These are phyloP conservation scores for Tolypocladium pustulatum DNA, from an alignment of 2,329 filamentous ascomycete genomes.

Conservation along the genomic window DNA sequence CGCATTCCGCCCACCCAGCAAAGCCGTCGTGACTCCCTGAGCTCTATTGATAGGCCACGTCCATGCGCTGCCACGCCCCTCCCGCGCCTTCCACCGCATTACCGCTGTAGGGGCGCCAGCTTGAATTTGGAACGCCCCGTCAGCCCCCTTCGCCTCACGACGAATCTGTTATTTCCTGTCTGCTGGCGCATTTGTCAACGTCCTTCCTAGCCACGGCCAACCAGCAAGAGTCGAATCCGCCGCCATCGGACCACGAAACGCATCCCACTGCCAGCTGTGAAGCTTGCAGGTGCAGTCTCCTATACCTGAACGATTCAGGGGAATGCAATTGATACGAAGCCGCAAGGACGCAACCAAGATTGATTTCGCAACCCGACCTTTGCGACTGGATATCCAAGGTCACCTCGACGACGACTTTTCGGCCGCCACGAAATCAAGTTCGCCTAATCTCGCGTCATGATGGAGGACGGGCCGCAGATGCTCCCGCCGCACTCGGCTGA, in stretches of 20 bases:
- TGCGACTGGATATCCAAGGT: background rate
- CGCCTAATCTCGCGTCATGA: slow-evolving; percentile 9
- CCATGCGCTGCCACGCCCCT: background rate
- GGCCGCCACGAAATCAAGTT: background rate
- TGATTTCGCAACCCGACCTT: background rate
- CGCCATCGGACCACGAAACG: background rate
- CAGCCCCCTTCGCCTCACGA: background rate
- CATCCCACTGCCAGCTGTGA: background rate
- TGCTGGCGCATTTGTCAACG: background rate
- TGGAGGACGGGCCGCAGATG: slow-evolving; percentile 35
- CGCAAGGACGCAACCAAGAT: background rate
- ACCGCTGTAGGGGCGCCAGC: background rate
- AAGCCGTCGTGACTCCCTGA: background rate
- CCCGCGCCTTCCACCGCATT: background rate
- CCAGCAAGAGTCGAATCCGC: background rate
- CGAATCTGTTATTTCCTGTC: background rate
- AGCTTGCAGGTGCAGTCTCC: background rate
- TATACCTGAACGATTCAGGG: background rate
- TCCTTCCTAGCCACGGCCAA: background rate
- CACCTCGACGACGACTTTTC: background rate
- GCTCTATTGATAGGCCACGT: background rate
- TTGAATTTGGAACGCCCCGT: background rate
- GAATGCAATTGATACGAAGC: background rate
- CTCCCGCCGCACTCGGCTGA: slow-evolving; percentile 31
- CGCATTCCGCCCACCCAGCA: background rate